phyloP scores from a whole-genome alignment of 345 rosid species.

The Jatropha curcas region DNA sequence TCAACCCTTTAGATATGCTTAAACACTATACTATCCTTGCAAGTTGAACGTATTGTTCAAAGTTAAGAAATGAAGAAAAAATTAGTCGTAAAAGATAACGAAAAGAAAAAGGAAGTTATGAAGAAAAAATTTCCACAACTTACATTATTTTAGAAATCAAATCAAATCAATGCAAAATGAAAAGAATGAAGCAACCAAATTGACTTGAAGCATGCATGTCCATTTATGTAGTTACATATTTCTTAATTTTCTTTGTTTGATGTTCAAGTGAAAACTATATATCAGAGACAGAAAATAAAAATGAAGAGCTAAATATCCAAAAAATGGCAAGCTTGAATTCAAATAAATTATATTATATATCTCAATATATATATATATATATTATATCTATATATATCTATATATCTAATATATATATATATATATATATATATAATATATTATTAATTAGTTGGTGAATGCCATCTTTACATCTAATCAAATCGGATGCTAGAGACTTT shows the following conservation, averaged over 20 bases:
- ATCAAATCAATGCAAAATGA: not conserved
- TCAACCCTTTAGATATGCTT: too few relatives aligned
- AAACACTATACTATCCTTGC: too few relatives aligned
- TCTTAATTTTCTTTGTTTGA: not conserved
- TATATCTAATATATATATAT: too few relatives aligned
- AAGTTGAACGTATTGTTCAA: too few relatives aligned
- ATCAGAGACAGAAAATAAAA: not conserved
- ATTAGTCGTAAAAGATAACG: not conserved
- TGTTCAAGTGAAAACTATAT: not conserved
- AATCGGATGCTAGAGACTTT: not conserved
- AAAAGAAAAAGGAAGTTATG: not conserved
- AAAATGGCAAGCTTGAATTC: too few relatives aligned
- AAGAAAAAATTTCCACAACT: not conserved
- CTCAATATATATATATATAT: too few relatives aligned
- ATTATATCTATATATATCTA: too few relatives aligned
- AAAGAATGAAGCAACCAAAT: not conserved
- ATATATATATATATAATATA: too few relatives aligned
- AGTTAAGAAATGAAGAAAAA: not conserved
- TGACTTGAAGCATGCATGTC: not conserved
- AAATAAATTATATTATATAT: too few relatives aligned
- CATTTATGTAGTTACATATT: too few relatives aligned
- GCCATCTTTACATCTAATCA: slow-evolving; percentile 3
- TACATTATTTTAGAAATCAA: not conserved
- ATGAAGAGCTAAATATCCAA: too few relatives aligned
- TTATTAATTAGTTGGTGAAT: slow-evolving; percentile 3